Evolutionary conservation across 1,139 yeast species (phyloP), one percentile per base, ranked within the genome.

Genomic region (Geotrichum fermentans): DNA sequence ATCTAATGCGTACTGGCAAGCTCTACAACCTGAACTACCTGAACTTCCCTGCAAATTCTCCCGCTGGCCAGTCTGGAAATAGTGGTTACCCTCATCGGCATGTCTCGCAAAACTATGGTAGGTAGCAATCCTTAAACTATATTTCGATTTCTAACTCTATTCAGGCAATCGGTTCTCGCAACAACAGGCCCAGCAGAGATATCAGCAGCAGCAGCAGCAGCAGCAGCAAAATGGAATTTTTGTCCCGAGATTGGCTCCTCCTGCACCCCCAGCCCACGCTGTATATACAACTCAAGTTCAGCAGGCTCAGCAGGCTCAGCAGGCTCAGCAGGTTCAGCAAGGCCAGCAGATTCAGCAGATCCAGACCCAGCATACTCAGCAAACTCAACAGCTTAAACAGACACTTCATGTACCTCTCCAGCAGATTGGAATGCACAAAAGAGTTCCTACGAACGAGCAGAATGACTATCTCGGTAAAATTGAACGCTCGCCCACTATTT

Each of bases 21-120:
- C 26, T 29, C 14, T 42, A 35, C 18, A 39, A 42, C 34, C 14
- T 18, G 20, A 29, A 22, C 35, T 44, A 44, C 29, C 32, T 16
- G 20, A 39, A 33, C 13, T 2, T 36, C 28, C 30, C 20, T 24
- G 18, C 21, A 11, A 33, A 40, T n/a, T 21, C 41, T 26, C 41
- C 33, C 14, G 41, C 28, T 28, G 33, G 41, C 21, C 41, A 38
- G 11, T 20, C 14, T 18, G 33, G 33, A 24, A 34, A 40, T 16
- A 16, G 14, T n/a, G n/a, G 20, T 24, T 24, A 29, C 22, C 35
- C 20, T 21, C 40, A 40, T 11, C 24, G 50, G 21, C 26, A 42
- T 33, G 40, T 32, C 22, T 46, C 45, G 2, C 45, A 36, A 18
- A 47, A 47, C 38, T 47, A 47, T 37, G 46, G 50, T 47, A 42